These are phyloP conservation scores for Solanum peruvianum DNA, from an alignment of 257 asterid genomes.

Conservation along the genomic window DNA sequence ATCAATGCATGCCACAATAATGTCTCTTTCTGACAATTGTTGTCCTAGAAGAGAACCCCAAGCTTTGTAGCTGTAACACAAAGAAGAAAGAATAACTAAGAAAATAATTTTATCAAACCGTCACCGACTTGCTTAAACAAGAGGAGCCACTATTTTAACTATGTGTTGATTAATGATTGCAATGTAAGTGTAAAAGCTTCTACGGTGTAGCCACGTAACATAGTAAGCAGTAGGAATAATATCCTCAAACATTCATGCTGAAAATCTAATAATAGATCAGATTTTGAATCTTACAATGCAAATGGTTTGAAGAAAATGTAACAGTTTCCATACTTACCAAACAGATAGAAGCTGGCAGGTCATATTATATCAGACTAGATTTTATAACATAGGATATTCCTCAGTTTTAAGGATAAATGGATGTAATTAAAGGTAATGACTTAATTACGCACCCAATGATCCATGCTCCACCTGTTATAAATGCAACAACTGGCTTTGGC, in stretches of 20 bases:
- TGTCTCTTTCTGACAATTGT: slow-evolving; percentile 83
- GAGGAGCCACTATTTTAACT: neutral
- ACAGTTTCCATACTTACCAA: neutral
- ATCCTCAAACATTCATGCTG: neutral
- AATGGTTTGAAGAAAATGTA: neutral
- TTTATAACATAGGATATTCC: neutral
- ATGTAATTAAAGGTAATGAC: neutral
- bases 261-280: neutral
- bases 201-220: neutral
- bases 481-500: slow-evolving; percentile 95
- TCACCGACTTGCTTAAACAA: neutral
- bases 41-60: slow-evolving; percentile 98
- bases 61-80: slow-evolving; percentile 74
- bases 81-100: slow-evolving; percentile 1
- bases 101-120: neutral
- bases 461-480: slow-evolving; percentile 99
- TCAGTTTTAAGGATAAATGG: neutral
- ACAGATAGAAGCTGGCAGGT: neutral
- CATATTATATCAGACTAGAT: neutral
- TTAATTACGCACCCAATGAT: slow-evolving; percentile 60
- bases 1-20: slow-evolving; percentile 97
- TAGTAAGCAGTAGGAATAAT: neutral
- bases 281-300: neutral
- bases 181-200: neutral
- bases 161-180: neutral